Evolutionary conservation across 2,329 filamentous ascomycete species (phyloP).

Genomic region (Bipolaris oryzae): DNA sequence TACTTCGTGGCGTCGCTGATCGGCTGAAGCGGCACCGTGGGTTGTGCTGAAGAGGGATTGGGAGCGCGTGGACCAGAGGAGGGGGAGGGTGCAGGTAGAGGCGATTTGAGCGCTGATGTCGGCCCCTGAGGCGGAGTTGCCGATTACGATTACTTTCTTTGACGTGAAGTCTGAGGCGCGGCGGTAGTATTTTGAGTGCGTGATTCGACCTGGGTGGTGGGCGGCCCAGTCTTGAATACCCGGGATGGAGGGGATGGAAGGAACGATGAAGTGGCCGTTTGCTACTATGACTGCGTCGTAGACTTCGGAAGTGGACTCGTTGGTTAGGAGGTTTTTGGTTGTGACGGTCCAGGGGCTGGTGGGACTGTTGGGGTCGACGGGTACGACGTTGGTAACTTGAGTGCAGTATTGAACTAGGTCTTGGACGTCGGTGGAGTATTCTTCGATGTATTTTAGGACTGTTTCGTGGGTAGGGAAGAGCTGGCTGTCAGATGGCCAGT

Average conservation of each 20-base stretch:
- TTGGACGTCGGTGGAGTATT: slow-evolving; percentile 72
- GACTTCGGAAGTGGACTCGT: slow-evolving; percentile 46
- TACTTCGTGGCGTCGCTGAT: slow-evolving; percentile 60
- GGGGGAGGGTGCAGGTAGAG: slow-evolving; percentile 63
- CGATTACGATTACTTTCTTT: slow-evolving; percentile 80
- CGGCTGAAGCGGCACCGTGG: slow-evolving; percentile 21
- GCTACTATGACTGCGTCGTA: slow-evolving; percentile 62
- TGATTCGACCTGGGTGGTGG: slow-evolving; percentile 48
- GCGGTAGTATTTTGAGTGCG: slow-evolving; percentile 77
- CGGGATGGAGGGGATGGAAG: slow-evolving; percentile 52
- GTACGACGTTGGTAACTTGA: slow-evolving; percentile 67
- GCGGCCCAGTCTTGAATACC: slow-evolving; percentile 51
- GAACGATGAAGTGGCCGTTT: slow-evolving; percentile 56
- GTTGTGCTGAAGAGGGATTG: slow-evolving; percentile 21
- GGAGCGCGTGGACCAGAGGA: slow-evolving; percentile 56
- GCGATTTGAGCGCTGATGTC: slow-evolving; percentile 83
- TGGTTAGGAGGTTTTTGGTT: slow-evolving; percentile 58
- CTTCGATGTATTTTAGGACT: slow-evolving; percentile 75
- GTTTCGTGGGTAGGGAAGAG: slow-evolving; percentile 75
- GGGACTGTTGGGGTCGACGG: slow-evolving; percentile 28
- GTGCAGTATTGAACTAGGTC: slow-evolving; percentile 72
- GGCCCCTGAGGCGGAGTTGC: slow-evolving; percentile 81
- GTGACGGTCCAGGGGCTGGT: slow-evolving; percentile 64
- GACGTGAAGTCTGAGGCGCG: slow-evolving; percentile 64
- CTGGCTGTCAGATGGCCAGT: slow-evolving; percentile 67